These are phyloP conservation scores for Candida tallmaniae DNA, from an alignment of 805 yeast genomes.

Conservation along the genomic window DNA sequence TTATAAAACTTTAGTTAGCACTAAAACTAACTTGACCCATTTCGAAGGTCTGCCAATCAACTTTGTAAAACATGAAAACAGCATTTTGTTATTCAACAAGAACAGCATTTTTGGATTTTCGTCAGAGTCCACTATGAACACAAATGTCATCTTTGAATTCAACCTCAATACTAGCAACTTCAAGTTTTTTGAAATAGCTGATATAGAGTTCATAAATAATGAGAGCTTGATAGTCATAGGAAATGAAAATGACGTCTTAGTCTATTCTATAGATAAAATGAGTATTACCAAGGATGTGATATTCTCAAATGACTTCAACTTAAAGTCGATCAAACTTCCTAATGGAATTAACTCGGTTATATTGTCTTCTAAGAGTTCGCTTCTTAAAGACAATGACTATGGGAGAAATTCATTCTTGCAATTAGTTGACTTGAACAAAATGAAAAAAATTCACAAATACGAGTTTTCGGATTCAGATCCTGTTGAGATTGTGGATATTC, in stretches of 20 bases:
- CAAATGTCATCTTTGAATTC: constrained; percentile 7
- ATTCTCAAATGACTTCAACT: constrained; percentile 14
- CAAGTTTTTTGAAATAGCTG: constrained; percentile 1
- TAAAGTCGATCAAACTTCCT: constrained; percentile 14
- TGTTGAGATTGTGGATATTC: constrained; percentile 17
- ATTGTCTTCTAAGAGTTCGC: constrained; percentile 14
- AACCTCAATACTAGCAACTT: background rate
- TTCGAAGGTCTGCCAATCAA: constrained; percentile 14
- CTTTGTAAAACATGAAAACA: constrained; percentile 7
- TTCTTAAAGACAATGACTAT: constrained; percentile 10
- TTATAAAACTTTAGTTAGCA: constrained; percentile 2
- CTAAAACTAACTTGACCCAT: constrained; percentile 1
- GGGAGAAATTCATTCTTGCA: constrained; percentile 14
- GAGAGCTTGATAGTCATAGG: constrained; percentile 8
- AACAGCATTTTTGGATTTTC: constrained; percentile 8
- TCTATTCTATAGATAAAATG: constrained; percentile 4
- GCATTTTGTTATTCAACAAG: constrained; percentile 13
- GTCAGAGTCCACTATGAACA: constrained; percentile 7
- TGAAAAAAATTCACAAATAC: constrained; percentile 11
- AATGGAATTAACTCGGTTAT: constrained; percentile 11
- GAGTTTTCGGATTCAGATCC: constrained; percentile 9
- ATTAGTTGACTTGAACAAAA: constrained; percentile 12
- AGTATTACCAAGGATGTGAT: constrained; percentile 6
- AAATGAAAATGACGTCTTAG: constrained; percentile 4
- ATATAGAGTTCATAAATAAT: constrained; percentile 9